phyloP scores from a whole-genome alignment of 208 protist species.

The Leishmania amazonensis region DNA sequence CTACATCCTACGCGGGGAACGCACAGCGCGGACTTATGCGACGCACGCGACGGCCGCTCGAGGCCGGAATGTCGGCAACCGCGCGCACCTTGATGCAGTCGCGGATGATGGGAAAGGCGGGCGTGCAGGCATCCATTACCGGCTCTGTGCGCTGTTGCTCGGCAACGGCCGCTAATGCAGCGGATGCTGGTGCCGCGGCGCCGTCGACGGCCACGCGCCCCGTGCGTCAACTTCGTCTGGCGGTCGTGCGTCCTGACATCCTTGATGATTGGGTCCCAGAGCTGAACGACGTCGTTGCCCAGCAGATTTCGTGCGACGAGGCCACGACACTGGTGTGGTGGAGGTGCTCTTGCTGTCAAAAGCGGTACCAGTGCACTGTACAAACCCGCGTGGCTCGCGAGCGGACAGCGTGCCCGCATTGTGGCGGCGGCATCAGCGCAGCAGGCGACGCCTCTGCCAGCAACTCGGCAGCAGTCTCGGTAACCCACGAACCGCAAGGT shows the following conservation, averaged over 20 bases:
- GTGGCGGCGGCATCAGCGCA: conserved; percentile 18
- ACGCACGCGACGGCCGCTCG: background rate
- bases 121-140: background rate
- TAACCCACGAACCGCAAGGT: background rate
- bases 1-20: background rate
- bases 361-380: conserved; percentile 61
- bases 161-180: background rate
- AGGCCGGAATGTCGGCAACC: background rate
- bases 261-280: conserved; percentile 84
- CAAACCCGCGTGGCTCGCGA: conserved; percentile 43
- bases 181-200: background rate
- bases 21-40: background rate
- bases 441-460: background rate
- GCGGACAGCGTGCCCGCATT: conserved; percentile 49
- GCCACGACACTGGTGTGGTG: conserved; percentile 42
- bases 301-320: conserved; percentile 40
- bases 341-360: conserved; percentile 50
- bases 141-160: background rate
- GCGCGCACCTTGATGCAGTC: background rate
- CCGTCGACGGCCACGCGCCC: conserved; percentile 1
- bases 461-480: background rate
- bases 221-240: conserved; percentile 32
- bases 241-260: conserved; percentile 76
- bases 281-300: conserved; percentile 72
- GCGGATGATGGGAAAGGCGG: background rate